These are phyloP conservation scores for Stevia rebaudiana DNA, from an alignment of 140 eudicot species.

Conservation along the genomic window DNA sequence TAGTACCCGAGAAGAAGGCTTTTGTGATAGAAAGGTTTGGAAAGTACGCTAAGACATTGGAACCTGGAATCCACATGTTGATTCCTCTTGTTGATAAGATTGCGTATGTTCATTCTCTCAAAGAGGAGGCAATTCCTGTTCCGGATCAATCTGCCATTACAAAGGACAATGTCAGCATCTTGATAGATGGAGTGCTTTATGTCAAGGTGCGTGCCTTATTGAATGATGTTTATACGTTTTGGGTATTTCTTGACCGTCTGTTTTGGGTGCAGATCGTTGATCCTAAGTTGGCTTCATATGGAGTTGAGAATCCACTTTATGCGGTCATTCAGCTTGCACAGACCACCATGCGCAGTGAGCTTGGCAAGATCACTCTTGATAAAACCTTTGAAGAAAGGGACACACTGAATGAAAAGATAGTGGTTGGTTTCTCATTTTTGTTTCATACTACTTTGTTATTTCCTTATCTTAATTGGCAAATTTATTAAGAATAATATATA, in stretches of 20 bases:
- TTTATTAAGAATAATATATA: background rate
- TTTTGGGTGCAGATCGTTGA: constrained; percentile 49
- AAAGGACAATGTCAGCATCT: constrained; percentile 81
- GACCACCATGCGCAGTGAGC: constrained; percentile 93
- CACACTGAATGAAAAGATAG: constrained; percentile 73
- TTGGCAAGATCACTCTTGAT: constrained; percentile 87
- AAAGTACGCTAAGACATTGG: constrained; percentile 53
- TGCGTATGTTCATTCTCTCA: constrained; percentile 80
- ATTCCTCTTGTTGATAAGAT: constrained; percentile 72
- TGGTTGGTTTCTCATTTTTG: constrained; percentile 43
- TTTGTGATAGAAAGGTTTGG: constrained; percentile 81
- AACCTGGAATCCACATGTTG: constrained; percentile 82
- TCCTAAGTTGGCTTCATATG: constrained; percentile 84
- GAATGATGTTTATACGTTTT: background rate
- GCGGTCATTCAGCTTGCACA: constrained; percentile 94
- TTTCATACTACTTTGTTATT: background rate
- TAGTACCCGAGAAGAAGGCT: constrained; percentile 85
- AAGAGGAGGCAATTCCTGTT: constrained; percentile 75
- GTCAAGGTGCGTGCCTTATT: constrained; percentile 40
- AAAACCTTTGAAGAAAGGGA: constrained; percentile 92
- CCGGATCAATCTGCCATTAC: constrained; percentile 84
- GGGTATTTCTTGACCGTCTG: constrained; percentile 3
- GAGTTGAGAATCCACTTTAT: constrained; percentile 73
- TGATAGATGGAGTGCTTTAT: constrained; percentile 78
- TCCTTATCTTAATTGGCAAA: background rate